Percentiles rank a stretch among this genome's conserved stretches.
phyloP scores from a whole-genome alignment of 345 rosid species.

The Atalantia buxifolia region DNA sequence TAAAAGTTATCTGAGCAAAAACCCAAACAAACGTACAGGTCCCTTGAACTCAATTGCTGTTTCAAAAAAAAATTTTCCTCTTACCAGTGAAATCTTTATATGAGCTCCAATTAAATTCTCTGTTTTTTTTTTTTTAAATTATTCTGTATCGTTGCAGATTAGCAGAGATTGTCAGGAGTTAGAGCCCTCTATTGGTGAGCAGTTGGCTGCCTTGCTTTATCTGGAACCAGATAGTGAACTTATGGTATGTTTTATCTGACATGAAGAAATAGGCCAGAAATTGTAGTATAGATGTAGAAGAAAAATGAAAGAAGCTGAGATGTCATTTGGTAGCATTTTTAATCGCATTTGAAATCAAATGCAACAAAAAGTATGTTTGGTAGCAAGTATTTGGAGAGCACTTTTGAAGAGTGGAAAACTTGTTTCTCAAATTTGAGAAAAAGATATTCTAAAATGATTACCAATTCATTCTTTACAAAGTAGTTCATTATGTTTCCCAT shows the following conservation, averaged over 20 bases:
- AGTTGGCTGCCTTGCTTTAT: constrained; percentile 90
- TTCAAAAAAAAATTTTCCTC: background rate
- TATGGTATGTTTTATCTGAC: constrained; percentile 59
- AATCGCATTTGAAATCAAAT: background rate
- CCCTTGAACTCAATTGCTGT: background rate
- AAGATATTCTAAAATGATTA: background rate
- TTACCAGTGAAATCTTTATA: constrained; percentile 1
- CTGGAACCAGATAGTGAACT: constrained; percentile 98
- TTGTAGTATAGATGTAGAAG: background rate
- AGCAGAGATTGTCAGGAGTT: constrained; percentile 99
- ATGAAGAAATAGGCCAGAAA: background rate
- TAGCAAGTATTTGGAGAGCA: background rate
- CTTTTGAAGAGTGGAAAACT: background rate
- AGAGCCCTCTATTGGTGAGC: constrained; percentile 90
- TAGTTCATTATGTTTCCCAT: background rate
- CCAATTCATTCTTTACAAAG: background rate
- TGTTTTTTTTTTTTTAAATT: constrained; percentile 18
- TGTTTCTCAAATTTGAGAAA: background rate
- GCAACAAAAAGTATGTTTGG: background rate
- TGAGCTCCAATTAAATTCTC: constrained; percentile 9
- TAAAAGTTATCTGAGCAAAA: background rate
- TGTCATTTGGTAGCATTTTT: background rate
- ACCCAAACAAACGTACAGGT: background rate
- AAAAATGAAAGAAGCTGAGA: background rate
- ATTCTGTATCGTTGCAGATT: constrained; percentile 49